Conservation (phyloP, 2,329 filamentous ascomycete species). For the Neonectria neomacrospora region DNA sequence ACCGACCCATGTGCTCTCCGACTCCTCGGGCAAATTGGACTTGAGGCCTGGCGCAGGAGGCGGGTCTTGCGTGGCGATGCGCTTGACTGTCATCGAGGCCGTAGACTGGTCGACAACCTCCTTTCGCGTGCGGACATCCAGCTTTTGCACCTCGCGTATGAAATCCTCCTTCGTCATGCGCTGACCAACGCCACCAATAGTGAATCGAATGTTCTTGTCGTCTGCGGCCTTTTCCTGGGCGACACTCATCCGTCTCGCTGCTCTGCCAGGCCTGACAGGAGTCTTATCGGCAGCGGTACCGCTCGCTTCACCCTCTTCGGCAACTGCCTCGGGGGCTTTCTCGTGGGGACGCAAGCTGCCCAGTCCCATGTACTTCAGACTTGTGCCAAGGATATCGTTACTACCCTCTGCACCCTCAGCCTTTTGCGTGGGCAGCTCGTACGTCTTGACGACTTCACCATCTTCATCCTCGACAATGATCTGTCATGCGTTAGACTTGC, state of each 20-base stretch:
- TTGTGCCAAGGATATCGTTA: slow-evolving; percentile 53
- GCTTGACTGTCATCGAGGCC: slow-evolving; percentile 61
- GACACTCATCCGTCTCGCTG: slow-evolving; percentile 53
- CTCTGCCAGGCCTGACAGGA: slow-evolving; percentile 62
- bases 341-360: slow-evolving; percentile 57
- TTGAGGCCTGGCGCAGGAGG: slow-evolving; percentile 32
- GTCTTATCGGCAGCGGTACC: slow-evolving; percentile 47
- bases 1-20: slow-evolving; percentile 25
- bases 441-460: slow-evolving; percentile 87
- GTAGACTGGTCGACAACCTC: slow-evolving; percentile 64
- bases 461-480: slow-evolving; percentile 91
- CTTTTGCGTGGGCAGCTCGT: slow-evolving; percentile 74
- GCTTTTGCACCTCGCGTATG: slow-evolving; percentile 75
- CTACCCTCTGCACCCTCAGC: slow-evolving; percentile 47
- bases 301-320: slow-evolving; percentile 48
- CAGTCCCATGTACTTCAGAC: slow-evolving; percentile 67
- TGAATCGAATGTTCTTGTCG: slow-evolving; percentile 79
- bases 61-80: slow-evolving; percentile 57
- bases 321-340: slow-evolving; percentile 46
- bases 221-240: slow-evolving; percentile 66
- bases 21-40: slow-evolving; percentile 35
- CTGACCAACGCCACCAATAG: slow-evolving; percentile 75
- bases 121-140: slow-evolving; percentile 73
- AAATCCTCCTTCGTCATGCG: slow-evolving; percentile 86
- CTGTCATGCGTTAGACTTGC: slow-evolving; percentile 54